A percentile compares a stretch with the other conserved stretches of the same genome.
phyloP scores from a whole-genome alignment of 805 yeast species.

The Teunomyces gatunensis region DNA sequence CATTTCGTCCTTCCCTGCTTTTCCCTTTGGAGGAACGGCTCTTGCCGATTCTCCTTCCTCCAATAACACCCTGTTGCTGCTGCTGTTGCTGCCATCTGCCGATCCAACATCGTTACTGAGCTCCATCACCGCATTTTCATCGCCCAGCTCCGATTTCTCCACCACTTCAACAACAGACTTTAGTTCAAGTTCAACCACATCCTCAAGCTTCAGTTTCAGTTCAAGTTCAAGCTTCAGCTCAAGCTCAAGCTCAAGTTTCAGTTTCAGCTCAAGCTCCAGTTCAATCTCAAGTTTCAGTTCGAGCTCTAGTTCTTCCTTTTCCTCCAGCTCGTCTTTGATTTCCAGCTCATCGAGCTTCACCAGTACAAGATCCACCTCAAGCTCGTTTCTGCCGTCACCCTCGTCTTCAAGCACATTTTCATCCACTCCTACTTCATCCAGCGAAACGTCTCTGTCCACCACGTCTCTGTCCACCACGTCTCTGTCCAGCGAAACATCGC shows the following conservation, averaged over 20 bases:
- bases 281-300: conserved; percentile 1
- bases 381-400: conserved; percentile 2
- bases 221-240: neutral
- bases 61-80: neutral
- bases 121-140: neutral
- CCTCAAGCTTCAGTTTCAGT: neutral
- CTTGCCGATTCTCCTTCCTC: neutral
- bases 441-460: conserved; percentile 1
- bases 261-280: neutral
- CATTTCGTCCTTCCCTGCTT: conserved; percentile 4
- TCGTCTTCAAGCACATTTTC: conserved; percentile 3
- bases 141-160: neutral
- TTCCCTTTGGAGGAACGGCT: neutral
- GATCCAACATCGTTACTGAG: neutral
- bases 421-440: conserved; percentile 6
- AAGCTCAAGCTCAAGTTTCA: neutral
- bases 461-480: conserved; percentile 1
- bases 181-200: neutral
- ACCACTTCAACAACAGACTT: conserved; percentile 3
- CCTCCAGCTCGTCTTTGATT: conserved; percentile 1
- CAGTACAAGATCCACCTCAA: conserved; percentile 8
- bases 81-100: conserved; percentile 4
- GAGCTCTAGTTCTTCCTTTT: neutral
- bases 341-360: conserved; percentile 13
- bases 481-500: neutral